Evolutionary conservation across 2,329 filamentous ascomycete species (phyloP).

Genomic region (Dactylonectria estremocensis): DNA sequence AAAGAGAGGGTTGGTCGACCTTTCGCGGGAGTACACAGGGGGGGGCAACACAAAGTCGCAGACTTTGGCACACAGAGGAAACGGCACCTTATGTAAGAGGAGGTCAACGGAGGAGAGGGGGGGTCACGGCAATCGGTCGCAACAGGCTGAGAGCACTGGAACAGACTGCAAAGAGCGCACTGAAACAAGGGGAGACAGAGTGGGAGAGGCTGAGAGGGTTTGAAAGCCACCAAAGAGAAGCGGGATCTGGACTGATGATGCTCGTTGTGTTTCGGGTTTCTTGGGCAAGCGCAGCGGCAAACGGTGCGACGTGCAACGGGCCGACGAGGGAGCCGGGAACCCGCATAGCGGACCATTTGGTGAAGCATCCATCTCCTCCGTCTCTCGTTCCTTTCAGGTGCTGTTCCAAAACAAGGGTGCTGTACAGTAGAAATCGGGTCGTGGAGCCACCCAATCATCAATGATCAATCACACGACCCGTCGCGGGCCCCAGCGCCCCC

Average conservation of each 20-base stretch:
- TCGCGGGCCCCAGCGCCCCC: slow-evolving; percentile 5
- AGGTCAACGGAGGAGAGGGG: slow-evolving; percentile 14
- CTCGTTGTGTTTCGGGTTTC: background rate
- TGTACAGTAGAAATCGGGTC: background rate
- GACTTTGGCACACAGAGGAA: background rate
- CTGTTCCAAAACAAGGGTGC: background rate
- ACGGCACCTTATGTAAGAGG: slow-evolving; percentile 21
- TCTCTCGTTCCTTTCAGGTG: background rate
- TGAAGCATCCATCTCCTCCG: background rate
- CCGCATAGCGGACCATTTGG: background rate
- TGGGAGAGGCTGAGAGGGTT: slow-evolving; percentile 4
- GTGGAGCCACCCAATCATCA: slow-evolving; percentile 23
- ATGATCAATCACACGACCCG: slow-evolving; percentile 23
- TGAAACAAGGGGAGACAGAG: too few relatives aligned
- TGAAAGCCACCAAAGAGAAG: background rate
- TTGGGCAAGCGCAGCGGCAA: background rate
- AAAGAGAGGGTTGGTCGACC: background rate
- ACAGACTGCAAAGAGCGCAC: background rate
- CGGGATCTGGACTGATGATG: background rate
- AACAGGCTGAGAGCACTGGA: background rate
- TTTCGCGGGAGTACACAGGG: too few relatives aligned
- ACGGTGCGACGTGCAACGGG: background rate
- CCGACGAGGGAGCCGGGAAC: background rate
- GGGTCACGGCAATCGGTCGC: background rate
- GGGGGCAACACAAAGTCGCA: too few relatives aligned